A percentile compares a stretch with the other conserved stretches of the same genome.
phyloP scores from a whole-genome alignment of 306 rosid species.

The Gleditsia sinensis region DNA sequence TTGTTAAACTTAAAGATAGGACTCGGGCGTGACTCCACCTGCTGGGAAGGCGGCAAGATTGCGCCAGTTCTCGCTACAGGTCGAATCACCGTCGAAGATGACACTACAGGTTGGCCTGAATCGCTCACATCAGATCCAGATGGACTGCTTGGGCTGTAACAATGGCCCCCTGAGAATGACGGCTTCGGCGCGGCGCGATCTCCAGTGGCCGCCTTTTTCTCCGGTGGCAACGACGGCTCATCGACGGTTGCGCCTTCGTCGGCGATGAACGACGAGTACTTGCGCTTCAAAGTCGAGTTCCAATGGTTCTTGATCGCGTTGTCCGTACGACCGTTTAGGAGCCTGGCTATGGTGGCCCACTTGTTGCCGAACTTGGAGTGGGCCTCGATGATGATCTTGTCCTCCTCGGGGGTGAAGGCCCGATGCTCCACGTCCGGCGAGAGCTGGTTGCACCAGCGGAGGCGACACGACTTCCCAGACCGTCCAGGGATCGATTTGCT shows the following conservation, averaged over 20 bases:
- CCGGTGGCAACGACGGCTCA: neutral
- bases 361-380: slow-evolving; percentile 55
- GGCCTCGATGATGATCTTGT: slow-evolving; percentile 40
- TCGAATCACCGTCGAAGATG: slow-evolving; percentile 12
- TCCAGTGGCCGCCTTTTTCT: slow-evolving; percentile 9
- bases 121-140: slow-evolving; percentile 58
- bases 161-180: slow-evolving; percentile 11
- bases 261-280: slow-evolving; percentile 30
- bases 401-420: slow-evolving; percentile 53
- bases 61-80: slow-evolving; percentile 17
- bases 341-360: slow-evolving; percentile 72
- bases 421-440: slow-evolving; percentile 65
- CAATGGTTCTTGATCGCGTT: slow-evolving; percentile 71
- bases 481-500: slow-evolving; percentile 53
- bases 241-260: neutral
- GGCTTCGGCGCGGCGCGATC: neutral
- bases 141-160: slow-evolving; percentile 35
- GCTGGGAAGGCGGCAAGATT: neutral
- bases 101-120: slow-evolving; percentile 20
- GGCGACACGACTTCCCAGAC: slow-evolving; percentile 64
- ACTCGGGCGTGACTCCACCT: slow-evolving; percentile 27
- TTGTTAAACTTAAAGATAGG: neutral
- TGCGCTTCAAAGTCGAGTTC: slow-evolving; percentile 66
- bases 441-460: slow-evolving; percentile 70
- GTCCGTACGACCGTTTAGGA: slow-evolving; percentile 64